Conservation (phyloP, 78 protist species). For the Speleostelium caveatum region DNA sequence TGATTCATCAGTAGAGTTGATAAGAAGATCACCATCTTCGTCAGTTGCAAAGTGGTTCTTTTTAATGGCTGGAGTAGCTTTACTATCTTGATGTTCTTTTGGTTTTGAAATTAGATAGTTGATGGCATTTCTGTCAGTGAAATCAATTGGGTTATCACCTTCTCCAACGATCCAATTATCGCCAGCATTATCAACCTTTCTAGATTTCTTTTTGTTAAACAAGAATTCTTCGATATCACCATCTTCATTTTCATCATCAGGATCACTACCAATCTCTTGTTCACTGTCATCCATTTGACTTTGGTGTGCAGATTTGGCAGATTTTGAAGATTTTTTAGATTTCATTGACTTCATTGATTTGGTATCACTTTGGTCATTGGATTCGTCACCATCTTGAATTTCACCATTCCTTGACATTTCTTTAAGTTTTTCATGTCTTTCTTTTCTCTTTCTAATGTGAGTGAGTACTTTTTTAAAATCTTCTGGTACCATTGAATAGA, state of each 20-base stretch:
- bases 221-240: slow-evolving; percentile 65
- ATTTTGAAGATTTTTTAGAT: no score
- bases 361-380: neutral
- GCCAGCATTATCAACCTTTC: neutral
- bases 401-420: neutral
- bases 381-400: neutral
- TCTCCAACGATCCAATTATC: slow-evolving; percentile 42
- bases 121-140: slow-evolving; percentile 56
- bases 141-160: slow-evolving; percentile 75
- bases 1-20: slow-evolving; percentile 6
- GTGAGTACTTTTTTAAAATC: slow-evolving; percentile 39
- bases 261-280: neutral
- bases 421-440: slow-evolving; percentile 26
- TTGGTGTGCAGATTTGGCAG: no score
- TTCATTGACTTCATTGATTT: no score
- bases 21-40: slow-evolving; percentile 48
- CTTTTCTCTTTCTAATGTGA: slow-evolving; percentile 31
- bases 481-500: slow-evolving; percentile 29
- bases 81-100: neutral
- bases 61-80: slow-evolving; percentile 14
- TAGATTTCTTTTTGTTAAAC: slow-evolving; percentile 47
- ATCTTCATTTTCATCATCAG: slow-evolving; percentile 31
- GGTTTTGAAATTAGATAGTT: slow-evolving; percentile 13
- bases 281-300: slow-evolving; percentile 8
- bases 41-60: slow-evolving; percentile 26